Conservation (phyloP, 768 basidiomycete species). For the Tylopilus plumbeoviolaceoides region DNA sequence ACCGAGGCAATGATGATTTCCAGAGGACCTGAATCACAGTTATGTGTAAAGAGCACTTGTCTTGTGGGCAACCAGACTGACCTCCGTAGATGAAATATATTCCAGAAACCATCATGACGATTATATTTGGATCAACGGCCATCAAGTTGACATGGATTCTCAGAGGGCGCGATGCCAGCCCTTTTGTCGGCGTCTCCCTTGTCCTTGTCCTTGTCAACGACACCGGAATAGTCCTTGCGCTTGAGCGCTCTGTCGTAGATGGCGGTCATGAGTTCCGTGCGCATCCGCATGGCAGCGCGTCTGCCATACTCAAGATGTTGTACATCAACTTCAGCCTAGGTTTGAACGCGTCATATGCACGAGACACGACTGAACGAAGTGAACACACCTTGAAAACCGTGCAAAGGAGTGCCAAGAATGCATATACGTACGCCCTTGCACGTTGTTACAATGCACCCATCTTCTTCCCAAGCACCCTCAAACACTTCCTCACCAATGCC, state of each 20-base stretch:
- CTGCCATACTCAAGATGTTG: constrained; percentile 80
- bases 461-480: too few species aligned
- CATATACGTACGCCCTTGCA: constrained; percentile 70
- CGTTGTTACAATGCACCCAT: constrained; percentile 31
- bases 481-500: too few species aligned
- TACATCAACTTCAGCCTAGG: constrained; percentile 58
- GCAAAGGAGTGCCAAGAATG: constrained; percentile 67
- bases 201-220: constrained; percentile 50
- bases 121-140: constrained; percentile 70
- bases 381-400: constrained; percentile 31
- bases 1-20: constrained; percentile 68
- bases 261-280: constrained; percentile 75
- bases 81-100: constrained; percentile 68
- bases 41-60: neutral
- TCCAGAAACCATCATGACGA: constrained; percentile 51
- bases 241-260: constrained; percentile 89
- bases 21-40: constrained; percentile 50
- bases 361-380: neutral
- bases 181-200: constrained; percentile 23
- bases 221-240: constrained; percentile 78
- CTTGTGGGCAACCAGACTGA: constrained; percentile 16
- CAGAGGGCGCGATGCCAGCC: constrained; percentile 9
- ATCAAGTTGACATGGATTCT: constrained; percentile 67
- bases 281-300: constrained; percentile 68
- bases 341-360: neutral